phyloP scores from a whole-genome alignment of 2,329 filamentous ascomycete genomes.

The Colletotrichum zoysiae region DNA sequence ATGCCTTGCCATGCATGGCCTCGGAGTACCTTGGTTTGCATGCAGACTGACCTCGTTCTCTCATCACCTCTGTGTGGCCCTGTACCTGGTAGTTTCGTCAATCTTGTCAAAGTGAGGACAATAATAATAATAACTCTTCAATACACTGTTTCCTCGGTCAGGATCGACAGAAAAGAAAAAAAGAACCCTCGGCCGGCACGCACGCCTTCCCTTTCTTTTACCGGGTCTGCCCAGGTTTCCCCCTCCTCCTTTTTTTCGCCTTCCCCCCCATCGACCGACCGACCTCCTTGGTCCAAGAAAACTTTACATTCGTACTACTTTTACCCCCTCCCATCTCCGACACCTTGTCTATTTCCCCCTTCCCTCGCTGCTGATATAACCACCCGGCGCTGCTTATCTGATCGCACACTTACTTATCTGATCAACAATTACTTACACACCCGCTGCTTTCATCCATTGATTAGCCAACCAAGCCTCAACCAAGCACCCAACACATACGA shows the following conservation, averaged over 20 bases:
- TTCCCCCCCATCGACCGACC: slow-evolving; percentile 15
- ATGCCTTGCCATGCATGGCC: neutral
- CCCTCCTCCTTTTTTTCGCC: neutral
- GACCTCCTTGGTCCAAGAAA: slow-evolving; percentile 26
- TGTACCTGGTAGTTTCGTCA: slow-evolving; percentile 2
- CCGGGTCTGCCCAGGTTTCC: neutral
- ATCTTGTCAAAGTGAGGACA: neutral
- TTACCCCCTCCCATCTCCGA: slow-evolving; percentile 1
- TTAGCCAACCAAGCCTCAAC: neutral
- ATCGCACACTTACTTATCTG: slow-evolving; percentile 39
- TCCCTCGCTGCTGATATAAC: slow-evolving; percentile 19
- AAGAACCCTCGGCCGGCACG: neutral
- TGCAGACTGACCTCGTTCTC: neutral
- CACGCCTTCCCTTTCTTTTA: slow-evolving; percentile 12
- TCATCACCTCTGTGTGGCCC: neutral
- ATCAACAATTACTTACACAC: slow-evolving; percentile 30
- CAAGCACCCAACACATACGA: slow-evolving; percentile 3
- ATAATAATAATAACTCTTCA: neutral
- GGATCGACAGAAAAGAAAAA: slow-evolving; percentile 6
- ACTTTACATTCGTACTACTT: slow-evolving; percentile 10
- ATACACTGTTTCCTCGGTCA: slow-evolving; percentile 5
- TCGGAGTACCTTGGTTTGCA: neutral
- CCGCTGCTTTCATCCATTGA: slow-evolving; percentile 29
- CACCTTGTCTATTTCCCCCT: neutral
- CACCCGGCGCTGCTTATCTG: slow-evolving; percentile 34